phyloP scores from a whole-genome alignment of 75 land plant genomes.

The Pinus tabuliformis region DNA sequence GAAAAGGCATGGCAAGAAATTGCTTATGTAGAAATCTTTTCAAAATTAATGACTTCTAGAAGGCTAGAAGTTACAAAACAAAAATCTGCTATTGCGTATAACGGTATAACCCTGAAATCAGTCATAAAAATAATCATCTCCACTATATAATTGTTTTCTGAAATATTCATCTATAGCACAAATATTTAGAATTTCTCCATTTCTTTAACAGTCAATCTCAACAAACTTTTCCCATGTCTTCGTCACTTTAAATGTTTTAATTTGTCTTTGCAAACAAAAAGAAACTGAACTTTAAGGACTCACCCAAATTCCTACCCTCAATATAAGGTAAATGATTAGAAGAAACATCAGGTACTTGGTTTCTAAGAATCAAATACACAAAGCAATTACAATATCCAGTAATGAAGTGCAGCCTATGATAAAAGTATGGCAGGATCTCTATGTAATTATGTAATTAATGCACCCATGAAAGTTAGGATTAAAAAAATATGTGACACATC shows the following conservation, averaged over 20 bases:
- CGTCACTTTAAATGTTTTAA: not conserved
- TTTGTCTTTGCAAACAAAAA: not conserved
- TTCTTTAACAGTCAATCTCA: not conserved
- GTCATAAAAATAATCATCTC: not conserved
- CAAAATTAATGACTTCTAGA: not conserved
- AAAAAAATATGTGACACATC: no score
- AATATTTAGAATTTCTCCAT: not conserved
- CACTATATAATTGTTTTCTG: not conserved
- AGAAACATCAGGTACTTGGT: not conserved
- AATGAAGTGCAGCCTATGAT: not conserved
- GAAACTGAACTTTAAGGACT: not conserved
- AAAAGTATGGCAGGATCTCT: not conserved
- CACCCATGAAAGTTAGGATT: no score
- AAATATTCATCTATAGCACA: not conserved
- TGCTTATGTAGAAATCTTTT: not conserved
- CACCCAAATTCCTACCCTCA: not conserved
- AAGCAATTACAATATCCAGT: not conserved
- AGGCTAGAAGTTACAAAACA: not conserved
- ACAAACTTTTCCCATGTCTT: not conserved
- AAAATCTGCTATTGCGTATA: not conserved
- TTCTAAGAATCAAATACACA: not conserved
- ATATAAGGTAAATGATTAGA: not conserved
- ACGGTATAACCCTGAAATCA: not conserved
- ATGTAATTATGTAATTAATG: no score
- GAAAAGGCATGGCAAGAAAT: not conserved